Evolutionary conservation across 352 stramenopile species (phyloP), one percentile per base, ranked within the genome.

Genomic region (Phytophthora foliorum): DNA sequence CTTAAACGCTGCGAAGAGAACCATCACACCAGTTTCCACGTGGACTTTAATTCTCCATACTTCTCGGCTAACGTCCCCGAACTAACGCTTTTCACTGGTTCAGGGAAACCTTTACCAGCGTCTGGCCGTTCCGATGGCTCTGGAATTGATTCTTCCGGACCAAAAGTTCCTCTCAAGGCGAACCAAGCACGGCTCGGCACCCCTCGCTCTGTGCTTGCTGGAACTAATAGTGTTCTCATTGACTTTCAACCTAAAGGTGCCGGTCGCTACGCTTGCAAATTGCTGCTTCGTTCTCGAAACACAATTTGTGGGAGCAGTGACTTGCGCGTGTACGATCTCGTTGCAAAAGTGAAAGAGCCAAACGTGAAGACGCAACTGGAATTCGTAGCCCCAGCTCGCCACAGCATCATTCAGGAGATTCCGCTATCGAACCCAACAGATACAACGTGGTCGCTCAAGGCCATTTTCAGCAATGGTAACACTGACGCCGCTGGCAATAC

Each of bases 351-450:
- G 24, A 95, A 91, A 19, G 91, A 95, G 38, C 90, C 89, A 10
- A 91, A 87, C 19, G 76, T 98, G 10, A 92, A 86, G 71, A 96
- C 90, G 6, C 77, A 88, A 19, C 71, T 98, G 11, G 91, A 97
- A 34, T 98, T 98, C 52, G 84, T 82, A 3, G 87, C 90, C 0
- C 94, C 93, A 2, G 93, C 94, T 7, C 65, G 94, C 0, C 90
- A 97, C 65, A 93, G 63, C 21, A 97, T 98, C 44, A 75, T 91
- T 0, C 94, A 98, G 57, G 88, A 97, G 31, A 97, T 98, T 27
- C 94, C 94, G 10, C 71, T 98, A 1, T 83, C 86, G 11, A 98
- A 98, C 56, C 91, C 86, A 5, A 94, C 89, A 0, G 86, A 96
- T 22, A 72, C 81, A n/a, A 66, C 76, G 4, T 98, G 94, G 94